Evolutionary conservation across 768 basidiomycete species (phyloP).

Genomic region (Leccinum imitatum): DNA sequence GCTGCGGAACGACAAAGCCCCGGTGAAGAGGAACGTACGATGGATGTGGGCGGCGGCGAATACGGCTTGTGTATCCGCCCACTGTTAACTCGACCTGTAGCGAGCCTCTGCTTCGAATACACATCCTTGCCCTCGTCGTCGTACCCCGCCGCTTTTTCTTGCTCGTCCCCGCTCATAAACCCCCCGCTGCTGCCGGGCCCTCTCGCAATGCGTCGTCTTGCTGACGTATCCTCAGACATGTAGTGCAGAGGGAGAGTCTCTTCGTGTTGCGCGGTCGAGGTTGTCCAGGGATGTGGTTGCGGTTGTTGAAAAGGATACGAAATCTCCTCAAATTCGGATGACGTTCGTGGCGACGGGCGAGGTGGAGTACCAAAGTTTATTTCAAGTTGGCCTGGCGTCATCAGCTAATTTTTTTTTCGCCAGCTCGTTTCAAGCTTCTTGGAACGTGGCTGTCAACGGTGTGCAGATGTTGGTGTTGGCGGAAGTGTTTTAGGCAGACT

Average conservation of each 20-base stretch:
- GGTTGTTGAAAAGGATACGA: constrained; percentile 49
- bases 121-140: constrained; percentile 70
- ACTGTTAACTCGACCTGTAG: constrained; percentile 45
- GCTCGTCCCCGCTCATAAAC: constrained; percentile 27
- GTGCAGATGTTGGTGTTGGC: not conserved
- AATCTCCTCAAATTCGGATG: constrained; percentile 73
- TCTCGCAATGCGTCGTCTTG: constrained; percentile 44
- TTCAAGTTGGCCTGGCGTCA: constrained; percentile 65
- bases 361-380: constrained; percentile 66
- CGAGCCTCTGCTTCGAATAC: constrained; percentile 47
- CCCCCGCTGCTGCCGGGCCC: constrained; percentile 34
- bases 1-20: constrained; percentile 9
- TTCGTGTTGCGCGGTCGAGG: constrained; percentile 27
- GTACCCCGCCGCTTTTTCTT: constrained; percentile 36
- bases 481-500: not conserved
- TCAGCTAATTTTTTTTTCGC: constrained; percentile 36
- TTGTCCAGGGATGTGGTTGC: constrained; percentile 29
- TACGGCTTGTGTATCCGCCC: constrained; percentile 61
- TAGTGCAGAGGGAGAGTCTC: constrained; percentile 52
- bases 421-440: constrained; percentile 2
- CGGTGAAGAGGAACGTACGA: constrained; percentile 40
- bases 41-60: constrained; percentile 64
- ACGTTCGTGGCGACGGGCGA: constrained; percentile 48
- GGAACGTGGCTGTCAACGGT: not conserved
- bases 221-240: constrained; percentile 50